Evolutionary conservation across 768 basidiomycete genomes (phyloP).

Genomic region (Termitomyces sp.): DNA sequence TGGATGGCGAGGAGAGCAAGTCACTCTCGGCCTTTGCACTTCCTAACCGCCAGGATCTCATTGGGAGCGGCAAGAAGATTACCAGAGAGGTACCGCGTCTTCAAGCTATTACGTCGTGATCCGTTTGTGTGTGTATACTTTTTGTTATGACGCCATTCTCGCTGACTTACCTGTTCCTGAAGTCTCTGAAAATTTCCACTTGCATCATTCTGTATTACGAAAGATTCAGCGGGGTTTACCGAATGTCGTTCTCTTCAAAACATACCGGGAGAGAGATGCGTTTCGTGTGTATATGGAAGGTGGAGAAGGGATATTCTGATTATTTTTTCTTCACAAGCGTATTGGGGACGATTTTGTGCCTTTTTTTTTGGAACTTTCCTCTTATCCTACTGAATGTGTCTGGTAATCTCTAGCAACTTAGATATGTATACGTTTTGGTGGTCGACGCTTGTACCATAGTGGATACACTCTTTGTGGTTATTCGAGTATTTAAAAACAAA

Average conservation of each 20-base stretch:
- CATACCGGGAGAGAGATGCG: slow-evolving; percentile 7
- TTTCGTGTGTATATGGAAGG: slow-evolving; percentile 7
- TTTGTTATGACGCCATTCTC: not conserved
- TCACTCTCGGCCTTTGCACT: slow-evolving; percentile 48
- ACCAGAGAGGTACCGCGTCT: slow-evolving; percentile 33
- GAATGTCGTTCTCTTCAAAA: not conserved
- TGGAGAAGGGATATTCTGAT: slow-evolving; percentile 11
- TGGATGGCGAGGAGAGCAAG: slow-evolving; percentile 71
- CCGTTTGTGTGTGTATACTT: slow-evolving; percentile 10
- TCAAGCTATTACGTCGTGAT: slow-evolving; percentile 20
- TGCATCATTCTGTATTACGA: slow-evolving; percentile 14
- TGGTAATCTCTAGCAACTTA: slow-evolving; percentile 17
- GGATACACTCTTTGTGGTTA: slow-evolving; percentile 12
- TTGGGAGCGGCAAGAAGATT: slow-evolving; percentile 35
- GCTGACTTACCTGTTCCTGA: slow-evolving; percentile 2
- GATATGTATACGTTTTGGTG: slow-evolving; percentile 10
- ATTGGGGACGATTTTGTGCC: slow-evolving; percentile 15
- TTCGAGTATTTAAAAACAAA: slow-evolving; percentile 5
- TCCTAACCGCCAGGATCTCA: slow-evolving; percentile 36
- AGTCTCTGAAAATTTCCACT: slow-evolving; percentile 2
- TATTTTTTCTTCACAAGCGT: slow-evolving; percentile 14
- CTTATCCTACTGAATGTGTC: slow-evolving; percentile 14
- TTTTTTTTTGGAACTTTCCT: slow-evolving; percentile 14
- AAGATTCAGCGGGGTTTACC: slow-evolving; percentile 4
- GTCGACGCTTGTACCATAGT: slow-evolving; percentile 16